Conservation (phyloP, 2,329 filamentous ascomycete species). For the Cryphonectria naterciae region DNA sequence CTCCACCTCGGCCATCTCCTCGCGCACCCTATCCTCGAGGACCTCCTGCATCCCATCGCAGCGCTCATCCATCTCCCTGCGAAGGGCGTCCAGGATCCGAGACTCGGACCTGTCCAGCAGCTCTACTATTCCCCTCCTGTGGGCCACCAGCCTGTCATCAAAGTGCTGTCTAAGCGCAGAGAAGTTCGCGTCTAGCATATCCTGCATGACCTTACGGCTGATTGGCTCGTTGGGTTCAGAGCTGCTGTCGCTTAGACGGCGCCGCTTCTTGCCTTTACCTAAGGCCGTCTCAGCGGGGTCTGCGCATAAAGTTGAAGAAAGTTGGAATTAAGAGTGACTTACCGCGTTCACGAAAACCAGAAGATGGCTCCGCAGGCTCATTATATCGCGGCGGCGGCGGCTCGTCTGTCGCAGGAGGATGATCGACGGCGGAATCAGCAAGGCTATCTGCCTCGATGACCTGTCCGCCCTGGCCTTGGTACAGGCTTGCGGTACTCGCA, state of each 20-base stretch:
- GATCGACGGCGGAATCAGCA: not conserved
- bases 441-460: constrained; percentile 18
- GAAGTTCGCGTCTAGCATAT: constrained; percentile 7
- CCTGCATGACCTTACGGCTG: not conserved
- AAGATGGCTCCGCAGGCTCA: constrained; percentile 5
- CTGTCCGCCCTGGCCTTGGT: constrained; percentile 20
- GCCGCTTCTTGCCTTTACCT: constrained; percentile 21
- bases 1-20: constrained; percentile 18
- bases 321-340: not conserved
- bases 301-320: not conserved
- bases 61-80: constrained; percentile 14
- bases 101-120: constrained; percentile 11
- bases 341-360: not conserved
- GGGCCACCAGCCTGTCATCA: constrained; percentile 4
- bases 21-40: constrained; percentile 1
- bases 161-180: constrained; percentile 14
- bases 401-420: constrained; percentile 2
- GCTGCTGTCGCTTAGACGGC: constrained; percentile 10
- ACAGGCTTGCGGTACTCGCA: constrained; percentile 14
- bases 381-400: constrained; percentile 14
- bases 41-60: constrained; percentile 1
- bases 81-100: constrained; percentile 5
- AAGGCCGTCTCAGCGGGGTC: not conserved
- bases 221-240: not conserved
- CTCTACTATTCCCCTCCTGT: constrained; percentile 17